These are phyloP conservation scores for Hyphopichia wangnamkhiaoensis DNA, from an alignment of 1,139 yeast genomes.

Conservation along the genomic window DNA sequence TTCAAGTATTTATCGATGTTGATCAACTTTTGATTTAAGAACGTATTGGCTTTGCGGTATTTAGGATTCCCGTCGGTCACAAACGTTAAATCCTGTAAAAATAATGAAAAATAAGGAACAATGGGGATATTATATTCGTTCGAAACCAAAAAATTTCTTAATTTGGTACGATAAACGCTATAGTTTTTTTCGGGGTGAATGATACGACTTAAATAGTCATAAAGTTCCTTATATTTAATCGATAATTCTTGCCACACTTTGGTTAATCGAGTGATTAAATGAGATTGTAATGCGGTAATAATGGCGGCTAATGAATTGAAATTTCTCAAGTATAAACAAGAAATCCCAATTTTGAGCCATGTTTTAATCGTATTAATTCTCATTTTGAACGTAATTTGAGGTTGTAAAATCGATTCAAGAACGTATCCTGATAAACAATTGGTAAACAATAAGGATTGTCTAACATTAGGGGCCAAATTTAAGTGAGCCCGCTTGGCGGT, in stretches of 20 bases:
- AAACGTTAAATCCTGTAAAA: slow-evolving; percentile 84
- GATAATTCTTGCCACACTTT: slow-evolving; percentile 68
- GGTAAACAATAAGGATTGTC: slow-evolving; percentile 68
- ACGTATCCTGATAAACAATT: slow-evolving; percentile 83
- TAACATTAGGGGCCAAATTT: slow-evolving; percentile 72
- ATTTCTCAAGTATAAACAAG: slow-evolving; percentile 78
- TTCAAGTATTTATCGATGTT: slow-evolving; percentile 83
- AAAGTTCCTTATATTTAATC: slow-evolving; percentile 64
- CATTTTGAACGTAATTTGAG: slow-evolving; percentile 48
- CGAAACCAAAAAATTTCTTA: slow-evolving; percentile 55
- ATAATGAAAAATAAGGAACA: slow-evolving; percentile 84
- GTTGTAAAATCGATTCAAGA: slow-evolving; percentile 70
- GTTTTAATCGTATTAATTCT: slow-evolving; percentile 65
- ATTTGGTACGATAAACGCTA: slow-evolving; percentile 67
- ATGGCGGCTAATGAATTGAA: slow-evolving; percentile 90
- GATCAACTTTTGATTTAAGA: slow-evolving; percentile 61
- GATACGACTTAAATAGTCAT: slow-evolving; percentile 66
- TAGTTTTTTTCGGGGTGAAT: slow-evolving; percentile 86
- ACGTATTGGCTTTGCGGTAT: slow-evolving; percentile 60
- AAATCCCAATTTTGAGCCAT: slow-evolving; percentile 84
- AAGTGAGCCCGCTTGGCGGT: slow-evolving; percentile 62
- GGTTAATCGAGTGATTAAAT: slow-evolving; percentile 68
- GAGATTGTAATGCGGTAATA: slow-evolving; percentile 81
- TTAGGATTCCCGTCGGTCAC: slow-evolving; percentile 85
- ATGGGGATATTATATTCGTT: slow-evolving; percentile 64